A percentile compares a stretch with the other conserved stretches of the same genome.
Evolutionary conservation across 768 basidiomycete genomes (phyloP).

Genomic region (Calocybe cyanea): DNA sequence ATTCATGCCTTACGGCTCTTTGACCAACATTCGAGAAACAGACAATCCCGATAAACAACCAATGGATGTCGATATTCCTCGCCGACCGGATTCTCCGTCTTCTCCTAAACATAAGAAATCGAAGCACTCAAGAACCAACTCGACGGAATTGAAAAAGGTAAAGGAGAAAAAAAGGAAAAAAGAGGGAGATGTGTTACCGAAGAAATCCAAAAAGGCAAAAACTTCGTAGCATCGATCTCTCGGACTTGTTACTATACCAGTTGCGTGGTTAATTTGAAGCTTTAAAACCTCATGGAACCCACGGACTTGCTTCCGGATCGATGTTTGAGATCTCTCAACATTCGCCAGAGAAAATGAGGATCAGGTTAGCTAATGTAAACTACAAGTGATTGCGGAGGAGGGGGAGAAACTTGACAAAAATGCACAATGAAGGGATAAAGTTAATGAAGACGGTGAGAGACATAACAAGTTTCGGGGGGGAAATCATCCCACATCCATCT

Average conservation of each 20-base stretch:
- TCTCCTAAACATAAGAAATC: constrained; percentile 5
- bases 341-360: no score
- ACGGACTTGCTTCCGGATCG: no score
- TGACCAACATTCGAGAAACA: constrained; percentile 19
- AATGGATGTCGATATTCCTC: constrained; percentile 17
- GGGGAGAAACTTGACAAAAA: no score
- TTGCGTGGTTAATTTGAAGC: no score
- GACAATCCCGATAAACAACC: constrained; percentile 20
- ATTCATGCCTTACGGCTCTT: constrained; percentile 62
- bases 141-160: constrained; percentile 24
- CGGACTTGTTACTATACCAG: background rate
- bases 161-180: constrained; percentile 49
- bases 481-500: constrained; percentile 65
- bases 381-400: constrained; percentile 13
- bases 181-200: constrained; percentile 22
- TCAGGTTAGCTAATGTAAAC: background rate
- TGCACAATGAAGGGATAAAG: constrained; percentile 18
- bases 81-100: background rate
- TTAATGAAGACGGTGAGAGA: constrained; percentile 6
- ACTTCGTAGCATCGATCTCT: constrained; percentile 12
- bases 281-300: no score
- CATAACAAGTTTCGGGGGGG: constrained; percentile 10
- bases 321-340: no score
- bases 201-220: constrained; percentile 50
- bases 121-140: constrained; percentile 10